Evolutionary conservation across 106 monocot species (phyloP).

Genomic region (Alisma plantagoaquatica): DNA sequence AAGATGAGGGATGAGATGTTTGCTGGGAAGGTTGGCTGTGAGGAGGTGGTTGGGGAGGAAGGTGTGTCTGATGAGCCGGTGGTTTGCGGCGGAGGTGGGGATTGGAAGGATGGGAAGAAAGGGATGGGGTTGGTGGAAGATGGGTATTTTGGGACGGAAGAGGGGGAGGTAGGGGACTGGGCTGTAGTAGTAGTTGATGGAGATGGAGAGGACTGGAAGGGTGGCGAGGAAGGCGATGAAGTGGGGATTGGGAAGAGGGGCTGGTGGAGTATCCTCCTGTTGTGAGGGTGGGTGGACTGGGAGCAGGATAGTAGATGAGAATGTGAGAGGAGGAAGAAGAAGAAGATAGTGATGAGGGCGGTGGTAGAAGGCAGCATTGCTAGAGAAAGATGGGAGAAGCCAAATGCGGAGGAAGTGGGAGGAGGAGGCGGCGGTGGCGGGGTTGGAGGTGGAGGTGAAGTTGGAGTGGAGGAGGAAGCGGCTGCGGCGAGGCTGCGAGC

Average conservation of each 20-base stretch:
- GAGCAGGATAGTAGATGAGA: neutral
- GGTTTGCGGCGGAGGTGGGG: slow-evolving; percentile 11
- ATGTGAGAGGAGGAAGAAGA: neutral
- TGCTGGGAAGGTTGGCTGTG: slow-evolving; percentile 12
- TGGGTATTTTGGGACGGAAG: slow-evolving; percentile 6
- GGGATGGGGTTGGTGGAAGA: slow-evolving; percentile 2
- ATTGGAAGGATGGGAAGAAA: slow-evolving; percentile 13
- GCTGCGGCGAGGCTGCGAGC: too few relatives aligned
- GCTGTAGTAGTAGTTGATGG: slow-evolving; percentile 3
- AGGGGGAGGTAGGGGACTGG: neutral
- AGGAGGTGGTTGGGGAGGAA: slow-evolving; percentile 3
- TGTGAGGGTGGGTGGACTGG: neutral
- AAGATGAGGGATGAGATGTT: slow-evolving; percentile 14
- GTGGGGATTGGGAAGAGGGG: slow-evolving; percentile 16
- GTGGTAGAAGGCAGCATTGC: neutral
- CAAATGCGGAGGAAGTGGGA: neutral
- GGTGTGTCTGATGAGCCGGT: neutral
- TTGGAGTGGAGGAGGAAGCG: too few relatives aligned
- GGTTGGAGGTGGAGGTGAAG: neutral
- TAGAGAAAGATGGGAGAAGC: neutral
- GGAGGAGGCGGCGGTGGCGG: too few relatives aligned
- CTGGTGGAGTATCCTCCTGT: slow-evolving; percentile 30
- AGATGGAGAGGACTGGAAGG: too few relatives aligned
- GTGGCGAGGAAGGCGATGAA: too few relatives aligned
- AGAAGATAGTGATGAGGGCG: slow-evolving; percentile 3